phyloP scores from a whole-genome alignment of 2,329 filamentous ascomycete genomes.

The Pseudocercospora pini-densiflorae region DNA sequence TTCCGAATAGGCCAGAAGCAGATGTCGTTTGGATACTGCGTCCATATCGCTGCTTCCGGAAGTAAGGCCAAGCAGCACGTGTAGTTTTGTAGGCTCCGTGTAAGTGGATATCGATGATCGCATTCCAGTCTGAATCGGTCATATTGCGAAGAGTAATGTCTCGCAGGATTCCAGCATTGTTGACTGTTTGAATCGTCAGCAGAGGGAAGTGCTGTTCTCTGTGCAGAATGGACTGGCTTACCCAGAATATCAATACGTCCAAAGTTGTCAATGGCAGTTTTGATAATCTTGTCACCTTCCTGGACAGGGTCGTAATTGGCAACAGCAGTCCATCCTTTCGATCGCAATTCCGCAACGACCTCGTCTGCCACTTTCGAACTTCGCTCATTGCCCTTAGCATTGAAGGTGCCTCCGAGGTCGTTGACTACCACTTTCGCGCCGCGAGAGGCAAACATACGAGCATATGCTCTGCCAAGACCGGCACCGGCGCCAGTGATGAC shows the following conservation, averaged over 20 bases:
- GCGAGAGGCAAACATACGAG: conserved; percentile 83
- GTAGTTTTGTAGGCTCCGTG: conserved; percentile 94
- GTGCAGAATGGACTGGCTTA: conserved; percentile 34
- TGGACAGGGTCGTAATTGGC: conserved; percentile 96
- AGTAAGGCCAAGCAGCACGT: conserved; percentile 98
- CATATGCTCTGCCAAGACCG: conserved; percentile 79
- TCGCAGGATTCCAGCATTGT: conserved; percentile 93
- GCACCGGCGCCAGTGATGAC: conserved; percentile 84
- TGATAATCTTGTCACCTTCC: conserved; percentile 90
- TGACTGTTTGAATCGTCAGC: conserved; percentile 56
- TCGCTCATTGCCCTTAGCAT: conserved; percentile 88
- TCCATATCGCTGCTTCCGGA: conserved; percentile 97
- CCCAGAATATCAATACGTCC: conserved; percentile 83
- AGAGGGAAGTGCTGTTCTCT: rapidly evolving
- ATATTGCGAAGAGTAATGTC: conserved; percentile 98
- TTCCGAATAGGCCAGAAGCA: conserved; percentile 95
- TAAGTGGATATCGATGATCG: conserved; percentile 88
- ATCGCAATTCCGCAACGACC: conserved; percentile 79
- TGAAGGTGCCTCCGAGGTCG: conserved; percentile 88
- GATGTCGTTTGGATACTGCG: conserved; percentile 94
- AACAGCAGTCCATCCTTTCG: conserved; percentile 88
- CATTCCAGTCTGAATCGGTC: conserved; percentile 92
- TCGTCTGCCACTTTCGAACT: conserved; percentile 69
- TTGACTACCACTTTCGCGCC: conserved; percentile 95
- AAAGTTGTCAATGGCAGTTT: conserved; percentile 76